Base-by-base conservation (phyloP, 495 filamentous ascomycete species). In the Hypoxylon fragiforme region DNA sequence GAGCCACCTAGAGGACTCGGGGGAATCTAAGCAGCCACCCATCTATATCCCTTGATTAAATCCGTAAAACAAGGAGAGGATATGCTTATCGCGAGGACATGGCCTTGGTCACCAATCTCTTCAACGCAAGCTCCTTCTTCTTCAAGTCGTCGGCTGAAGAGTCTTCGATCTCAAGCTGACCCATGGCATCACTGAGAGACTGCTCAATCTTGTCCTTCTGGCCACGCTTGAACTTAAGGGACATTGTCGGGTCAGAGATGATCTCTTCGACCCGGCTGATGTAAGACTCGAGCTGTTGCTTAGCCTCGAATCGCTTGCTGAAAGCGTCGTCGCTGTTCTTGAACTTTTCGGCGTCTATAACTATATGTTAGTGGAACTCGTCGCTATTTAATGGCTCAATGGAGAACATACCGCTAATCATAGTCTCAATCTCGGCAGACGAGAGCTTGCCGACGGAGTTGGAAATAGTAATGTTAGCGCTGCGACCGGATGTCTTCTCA, bases 201-300 rank as follows among this genome's bases (percentile, higher is more conserved):
- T 89, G 86, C 82, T 99, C 94, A 57, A 99, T 97, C 88, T 96
- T 97, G 73, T 97, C 94, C 83, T 96, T 96, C 78, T 92, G 91
- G 71, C 91, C 91, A 54, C 95, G 90, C 89, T 99, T 99, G 64
- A 99, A 81, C 82, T 95, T 96, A 68, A 97, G 79, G 59, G 90
- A 92, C 80, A 96, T 90, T 19, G 87, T 88, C 36, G 94, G 94
- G 80, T 98, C 95, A 21, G 89, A 95, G 68, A 97, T 82, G 62
- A 98, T 97, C 79, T 98, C 94, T 81, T 98, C 95, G 56, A 98
- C 95, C 67, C 94, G 90, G 68, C 89, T 86, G 78, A 99, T 96
- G 84, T 99, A 99, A 14, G 90, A 91, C 81, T 99, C 94, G 53
- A 99, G 89, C 79, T 97, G 92, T 77, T 99, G 94, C 76, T 91